Base-by-base conservation (phyloP, 371 early-diverging fungal genomes). In the Apophysomyces ossiformis region DNA sequence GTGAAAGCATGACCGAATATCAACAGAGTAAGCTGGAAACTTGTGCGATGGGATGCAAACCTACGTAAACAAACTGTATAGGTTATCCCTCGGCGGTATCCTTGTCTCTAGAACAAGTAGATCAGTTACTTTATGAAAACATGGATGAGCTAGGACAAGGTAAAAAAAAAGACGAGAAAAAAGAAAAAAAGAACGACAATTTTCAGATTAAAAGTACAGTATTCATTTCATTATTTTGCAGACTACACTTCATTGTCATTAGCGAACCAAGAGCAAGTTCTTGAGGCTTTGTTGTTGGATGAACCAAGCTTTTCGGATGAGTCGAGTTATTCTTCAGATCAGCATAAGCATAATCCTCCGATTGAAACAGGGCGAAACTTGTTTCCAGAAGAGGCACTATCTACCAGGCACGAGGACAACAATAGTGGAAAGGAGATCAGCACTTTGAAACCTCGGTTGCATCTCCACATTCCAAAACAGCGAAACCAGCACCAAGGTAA, bases 401-500 rank as follows among this genome's bases (percentile, higher is more conserved):
- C n/a, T 59, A 68, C 18, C 37, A 59, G 12, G 36, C 65, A 1
- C 64, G 67, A 15, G 60, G 64, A 4, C 44, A 63, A 18, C 54
- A 9, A 9, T 41, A 13, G 13, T 5, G 11, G 13, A 41, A 41
- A 41, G 41, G 41, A 41, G 21, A 9, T 26, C 16, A 50, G 18
- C 21, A n/a, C 21, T 4, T 5, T 26, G 7, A 50, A 50, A 45
- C 66, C 66, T 3, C 8, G 66, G 5, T 41, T 65, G 38, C 60
- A 45, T 37, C 37, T 65, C 46, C 39, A 67, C 69, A 36, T 71
- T 66, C 62, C 69, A 76, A n/a, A 74, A 69, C 43, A 18, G 37
- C 47, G 16, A 36, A 26, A 26, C 32, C 57, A 64, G 7, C 47
- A 13, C 18, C 7, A 11, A 50, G 21, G 54, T 50, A 50, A 50